Percentiles rank a stretch among this genome's conserved stretches.
Evolutionary conservation across 2,329 filamentous ascomycete species (phyloP).

Genomic region (Pseudofabraea citricarpa): DNA sequence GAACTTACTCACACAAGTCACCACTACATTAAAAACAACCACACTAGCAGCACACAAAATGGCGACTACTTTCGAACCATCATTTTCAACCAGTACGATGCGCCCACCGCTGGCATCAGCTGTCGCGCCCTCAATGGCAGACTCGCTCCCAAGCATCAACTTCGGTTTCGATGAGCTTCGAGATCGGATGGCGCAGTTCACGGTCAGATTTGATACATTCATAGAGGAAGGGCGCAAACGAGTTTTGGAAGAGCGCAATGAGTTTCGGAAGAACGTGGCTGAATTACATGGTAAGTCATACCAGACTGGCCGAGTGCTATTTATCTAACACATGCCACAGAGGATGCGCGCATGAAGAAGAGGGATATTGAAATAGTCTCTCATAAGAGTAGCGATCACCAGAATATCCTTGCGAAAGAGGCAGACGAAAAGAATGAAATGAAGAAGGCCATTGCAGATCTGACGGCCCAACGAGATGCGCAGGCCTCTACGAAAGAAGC

Average conservation of each 20-base stretch:
- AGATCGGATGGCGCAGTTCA: conserved; percentile 93
- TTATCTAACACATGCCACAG: conserved; percentile 40
- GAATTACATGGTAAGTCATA: conserved; percentile 73
- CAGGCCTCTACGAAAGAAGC: conserved; percentile 52
- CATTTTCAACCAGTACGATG: conserved; percentile 57
- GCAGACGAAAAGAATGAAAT: conserved; percentile 73
- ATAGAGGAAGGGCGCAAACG: conserved; percentile 88
- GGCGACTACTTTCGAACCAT: conserved; percentile 62
- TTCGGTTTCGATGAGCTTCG: conserved; percentile 96
- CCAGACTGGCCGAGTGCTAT: neutral
- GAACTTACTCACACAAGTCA: neutral
- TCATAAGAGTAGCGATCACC: conserved; percentile 64
- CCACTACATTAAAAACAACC: neutral
- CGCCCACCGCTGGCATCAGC: conserved; percentile 44
- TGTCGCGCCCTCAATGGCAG: conserved; percentile 62
- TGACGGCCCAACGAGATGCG: conserved; percentile 55
- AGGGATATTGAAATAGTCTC: conserved; percentile 81
- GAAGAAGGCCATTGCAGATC: conserved; percentile 54
- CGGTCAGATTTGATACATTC: conserved; percentile 82
- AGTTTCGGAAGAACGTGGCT: conserved; percentile 84
- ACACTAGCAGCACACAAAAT: conserved; percentile 38
- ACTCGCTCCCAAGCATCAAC: conserved; percentile 81
- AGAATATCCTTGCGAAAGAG: conserved; percentile 72
- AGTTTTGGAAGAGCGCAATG: conserved; percentile 87
- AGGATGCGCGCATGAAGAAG: conserved; percentile 87